Evolutionary conservation across 768 basidiomycete genomes (phyloP), one percentile per base, ranked within the genome.

Genomic region (Amanita exitialis): DNA sequence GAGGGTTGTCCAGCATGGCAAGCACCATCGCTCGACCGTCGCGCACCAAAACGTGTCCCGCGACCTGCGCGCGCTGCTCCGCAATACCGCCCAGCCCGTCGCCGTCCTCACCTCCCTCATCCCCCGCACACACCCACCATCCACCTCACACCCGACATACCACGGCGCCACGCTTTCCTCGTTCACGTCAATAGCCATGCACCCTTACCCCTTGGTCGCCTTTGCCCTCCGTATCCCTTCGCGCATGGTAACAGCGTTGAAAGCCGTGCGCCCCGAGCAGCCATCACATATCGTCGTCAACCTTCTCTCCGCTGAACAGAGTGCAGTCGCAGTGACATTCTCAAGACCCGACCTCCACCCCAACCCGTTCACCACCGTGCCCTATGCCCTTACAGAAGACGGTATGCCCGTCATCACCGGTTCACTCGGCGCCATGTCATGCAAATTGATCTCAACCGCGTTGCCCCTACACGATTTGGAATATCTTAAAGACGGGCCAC

Each of bases 81-180:
- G 88, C 53, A 76, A 83, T 55, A 80, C 81, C 3, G 88, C 86
- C 0, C 88, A 96, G 64, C 83, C 90, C 6, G 92, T 95, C 32
- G 86, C 89, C 2, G 82, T 95, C 50, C 78, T 93, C 56, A 90
- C 91, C 2, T 79, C 88, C 1, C 65, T 74, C 57, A 75, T 85
- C 70, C 79, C 74, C 34, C 61, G 18, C 38, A 54, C 38, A 44
- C 57, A 44, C 39, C 51, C 6, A 39, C 6, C 25, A 42, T 47
- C 10, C 34, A 41, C 25, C 13, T 36, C 32, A 5, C 32, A 39
- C 16, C 51, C 58, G 16, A 48, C 48, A 8, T 90, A 77, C 59
- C 93, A 96, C 64, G 93, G 94, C 57, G 91, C 92, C 18, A 97
- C 94, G 1, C 74, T 98, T 28, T 94, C 94, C 7, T 95, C 92